Base-by-base conservation (phyloP, 257 asterid species). In the Capsicum rhomboideum region DNA sequence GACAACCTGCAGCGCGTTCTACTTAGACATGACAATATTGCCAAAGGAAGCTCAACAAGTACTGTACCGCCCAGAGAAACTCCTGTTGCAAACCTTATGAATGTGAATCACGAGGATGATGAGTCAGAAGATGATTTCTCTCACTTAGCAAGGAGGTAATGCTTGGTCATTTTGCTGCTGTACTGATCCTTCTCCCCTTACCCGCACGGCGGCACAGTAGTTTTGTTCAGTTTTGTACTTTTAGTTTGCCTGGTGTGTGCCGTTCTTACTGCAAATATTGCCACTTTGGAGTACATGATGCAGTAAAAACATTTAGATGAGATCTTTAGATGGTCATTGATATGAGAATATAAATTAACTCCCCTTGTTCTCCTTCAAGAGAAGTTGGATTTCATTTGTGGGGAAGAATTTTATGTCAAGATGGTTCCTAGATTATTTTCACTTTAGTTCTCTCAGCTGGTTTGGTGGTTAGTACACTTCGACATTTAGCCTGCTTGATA, bases 111-210 rank as follows among this genome's bases (percentile, higher is more conserved):
- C 12, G 99, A 96, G 87, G 98, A 91, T 80, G 98, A 94, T 21
- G 99, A 96, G 87, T 63, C 94, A 6, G 99, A 96, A 87, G 98
- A 96, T 90, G 98, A 96, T 89, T 94, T 94, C 88, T 90, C 90
- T 85, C 91, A 89, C 85, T 86, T 91, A 91, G 91, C 99, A 12
- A 97, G 89, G 86, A 96, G 99, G 99, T 94, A 87, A 59, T 46
- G 49, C 28, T 44, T 56, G 14, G 6, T 82, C 54, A 21, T 58
- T 21, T 21, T 18, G 23, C 50, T 82, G n/a, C 58, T 23, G 26
- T 31, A 12, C 69, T 20, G 75, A 53, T 20, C 71, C 80, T 46
- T 8, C 23, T 49, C 37, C 40, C 55, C 44, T 37, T 14, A 14
- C 59, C 14, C 44, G 0, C 61, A 75, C 26, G 13, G 61, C 14